Base-by-base conservation (phyloP, 495 filamentous ascomycete genomes). In the Daldinia concentrica region DNA sequence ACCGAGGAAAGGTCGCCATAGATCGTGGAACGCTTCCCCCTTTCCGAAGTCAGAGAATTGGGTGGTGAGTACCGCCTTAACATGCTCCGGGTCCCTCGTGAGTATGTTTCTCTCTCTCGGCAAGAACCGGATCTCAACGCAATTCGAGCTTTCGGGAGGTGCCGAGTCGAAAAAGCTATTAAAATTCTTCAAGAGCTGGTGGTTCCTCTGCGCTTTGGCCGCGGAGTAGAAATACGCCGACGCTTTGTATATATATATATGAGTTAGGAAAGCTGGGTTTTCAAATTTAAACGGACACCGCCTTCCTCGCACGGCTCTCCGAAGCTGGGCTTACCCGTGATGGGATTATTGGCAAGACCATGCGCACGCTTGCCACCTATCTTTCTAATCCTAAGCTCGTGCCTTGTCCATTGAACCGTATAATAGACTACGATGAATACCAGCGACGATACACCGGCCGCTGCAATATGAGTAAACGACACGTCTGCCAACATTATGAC, bases 1-100 rank as follows among this genome's bases (percentile, higher is more conserved):
- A 3, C 87, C 87, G 5, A 90, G 79, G 58, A 89, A 88, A 6
- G 83, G 83, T 51, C 80, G 75, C 84, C 84, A 89, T 15, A 84
- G 77, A 15, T 80, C 66, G 52, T 85, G 77, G 57, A 88, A 88
- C 29, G 69, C 61, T 32, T 82, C 76, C 14, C 86, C 87, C 72
- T 88, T 88, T 43, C 86, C 86, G 71, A 81, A 90, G 34, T 88
- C 82, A 48, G 73, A 71, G 64, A 90, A 88, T 48, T 88, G 85
- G 26, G 83, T 82, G 0, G 87, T 83, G 39, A 89, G 77, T 7
- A 89, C 74, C 6, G 86, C 81, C 66, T 89, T 89, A 70, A 90
- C 77, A 62, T 89, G 87, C 64, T 86, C 86, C 15, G 85, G 85
- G 59, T 89, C 86, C 29, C 79, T 76, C 0, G 86, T 88, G 26